Base-by-base conservation (phyloP, 768 basidiomycete genomes). In the Suillus subaureus region DNA sequence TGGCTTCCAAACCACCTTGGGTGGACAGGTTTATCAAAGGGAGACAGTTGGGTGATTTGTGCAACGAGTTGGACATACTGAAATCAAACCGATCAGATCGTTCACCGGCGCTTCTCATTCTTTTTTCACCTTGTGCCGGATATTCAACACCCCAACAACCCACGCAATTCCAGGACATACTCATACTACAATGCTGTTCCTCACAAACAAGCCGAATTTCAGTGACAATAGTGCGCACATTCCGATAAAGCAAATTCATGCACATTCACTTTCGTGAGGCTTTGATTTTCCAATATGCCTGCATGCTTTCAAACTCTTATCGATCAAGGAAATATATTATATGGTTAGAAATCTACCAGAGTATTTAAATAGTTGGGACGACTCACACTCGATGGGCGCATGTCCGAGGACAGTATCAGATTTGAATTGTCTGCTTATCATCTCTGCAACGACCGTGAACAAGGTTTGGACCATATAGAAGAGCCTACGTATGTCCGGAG, bases 191-290 rank as follows among this genome's bases (percentile, higher is more conserved):
- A 11, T 33, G 18, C 16, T 37, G 21, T 67, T 23, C 6, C 47
- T 13, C 12, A 40, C 54, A 70, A 85, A 84, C 47, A 87, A 87
- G 0, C 77, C 82, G 69, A 78, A 79, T 42, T 77, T 76, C 9
- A 57, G 62, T 40, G 55, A 61, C 28, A 82, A 82, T 28, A 67
- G 81, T 4, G 77, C 72, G 58, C 73, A 76, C 23, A 70, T 87
- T n/a, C 82, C 82, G 18, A 31, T 28, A 84, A 83, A 4, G 69
- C 2, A 88, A 87, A 87, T 1, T 89, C 67, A 86, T 89, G 35
- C 88, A 89, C 71, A 89, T 89, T 43, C 88, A n/a, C n/a, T 87
- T 33, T 86, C 87, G 85, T 86, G 70, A 57, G 86, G 75, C 33
- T 56, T 31, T 12, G 43, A 45, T 64, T 18, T 26, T 49, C n/a